These are phyloP conservation scores for Aspergillus cristatus DNA, from an alignment of 495 filamentous ascomycete species.

Conservation along the genomic window DNA sequence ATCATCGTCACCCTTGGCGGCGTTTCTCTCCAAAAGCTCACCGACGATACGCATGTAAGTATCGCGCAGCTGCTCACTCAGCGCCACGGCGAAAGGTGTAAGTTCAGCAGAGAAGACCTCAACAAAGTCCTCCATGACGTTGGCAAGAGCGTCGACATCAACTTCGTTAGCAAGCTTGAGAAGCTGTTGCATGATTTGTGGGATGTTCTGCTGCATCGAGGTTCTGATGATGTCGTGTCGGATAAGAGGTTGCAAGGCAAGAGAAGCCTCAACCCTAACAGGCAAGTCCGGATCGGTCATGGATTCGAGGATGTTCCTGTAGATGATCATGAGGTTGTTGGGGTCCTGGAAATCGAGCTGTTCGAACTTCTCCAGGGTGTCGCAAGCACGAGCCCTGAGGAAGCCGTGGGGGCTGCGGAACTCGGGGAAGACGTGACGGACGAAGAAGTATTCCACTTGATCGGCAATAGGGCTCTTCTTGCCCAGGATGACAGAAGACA, in stretches of 20 bases:
- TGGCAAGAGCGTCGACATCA: constrained; percentile 89
- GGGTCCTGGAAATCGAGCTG: constrained; percentile 91
- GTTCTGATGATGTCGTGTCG: constrained; percentile 87
- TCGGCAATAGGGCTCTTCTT: constrained; percentile 98
- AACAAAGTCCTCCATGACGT: constrained; percentile 99
- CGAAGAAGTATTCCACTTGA: constrained; percentile 98
- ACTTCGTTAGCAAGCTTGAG: constrained; percentile 94
- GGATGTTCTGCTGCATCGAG: constrained; percentile 95
- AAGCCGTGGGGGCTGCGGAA: constrained; percentile 91
- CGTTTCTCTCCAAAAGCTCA: constrained; percentile 79
- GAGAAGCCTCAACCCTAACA: constrained; percentile 87
- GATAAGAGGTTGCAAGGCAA: constrained; percentile 91
- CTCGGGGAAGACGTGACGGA: constrained; percentile 95
- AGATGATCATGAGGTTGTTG: constrained; percentile 88
- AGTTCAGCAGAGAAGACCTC: constrained; percentile 94
- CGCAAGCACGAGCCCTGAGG: constrained; percentile 88
- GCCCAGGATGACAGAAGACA: constrained; percentile 85
- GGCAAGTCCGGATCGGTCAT: constrained; percentile 90
- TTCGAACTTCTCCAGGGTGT: constrained; percentile 96
- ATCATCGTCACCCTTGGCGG: constrained; percentile 64
- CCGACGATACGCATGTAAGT: constrained; percentile 92
- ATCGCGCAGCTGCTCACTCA: constrained; percentile 92
- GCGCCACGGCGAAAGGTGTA: constrained; percentile 94
- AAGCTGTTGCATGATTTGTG: constrained; percentile 99
- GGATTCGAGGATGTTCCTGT: constrained; percentile 91